Conservation (phyloP, 345 rosid species). For the Clarkia xantiana region DNA sequence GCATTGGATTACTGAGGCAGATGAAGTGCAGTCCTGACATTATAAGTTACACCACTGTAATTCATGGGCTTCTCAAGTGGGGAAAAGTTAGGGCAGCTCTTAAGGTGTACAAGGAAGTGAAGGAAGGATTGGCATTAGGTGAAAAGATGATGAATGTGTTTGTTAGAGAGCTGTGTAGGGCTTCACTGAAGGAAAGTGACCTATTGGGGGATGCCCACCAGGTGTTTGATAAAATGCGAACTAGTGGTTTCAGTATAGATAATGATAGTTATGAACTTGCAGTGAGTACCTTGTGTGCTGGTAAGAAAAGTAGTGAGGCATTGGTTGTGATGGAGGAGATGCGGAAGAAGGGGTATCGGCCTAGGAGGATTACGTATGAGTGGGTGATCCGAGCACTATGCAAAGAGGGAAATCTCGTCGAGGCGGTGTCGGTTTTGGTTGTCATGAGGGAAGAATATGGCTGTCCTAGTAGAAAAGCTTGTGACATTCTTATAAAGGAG, state of each 20-base stretch:
- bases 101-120: conserved; percentile 31
- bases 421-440: conserved; percentile 27
- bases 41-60: conserved; percentile 35
- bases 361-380: conserved; percentile 24
- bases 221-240: conserved; percentile 34
- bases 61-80: conserved; percentile 46
- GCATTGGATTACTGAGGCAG: conserved; percentile 29
- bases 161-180: conserved; percentile 30
- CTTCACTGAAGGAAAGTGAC: conserved; percentile 19
- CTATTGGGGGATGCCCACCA: conserved; percentile 23
- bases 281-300: conserved; percentile 21
- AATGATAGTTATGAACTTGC: conserved; percentile 15
- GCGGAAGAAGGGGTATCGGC: conserved; percentile 20
- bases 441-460: conserved; percentile 20
- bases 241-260: conserved; percentile 6
- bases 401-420: conserved; percentile 16
- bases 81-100: conserved; percentile 22
- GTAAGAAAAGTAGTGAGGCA: conserved; percentile 25
- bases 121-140: conserved; percentile 26
- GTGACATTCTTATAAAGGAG: conserved; percentile 28
- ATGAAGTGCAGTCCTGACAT: conserved; percentile 45
- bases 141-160: conserved; percentile 25
- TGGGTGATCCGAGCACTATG: conserved; percentile 30
- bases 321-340: conserved; percentile 16
- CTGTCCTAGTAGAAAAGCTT: conserved; percentile 21